Base-by-base conservation (phyloP, 2,329 filamentous ascomycete genomes). In the Cercospora brassicicola region DNA sequence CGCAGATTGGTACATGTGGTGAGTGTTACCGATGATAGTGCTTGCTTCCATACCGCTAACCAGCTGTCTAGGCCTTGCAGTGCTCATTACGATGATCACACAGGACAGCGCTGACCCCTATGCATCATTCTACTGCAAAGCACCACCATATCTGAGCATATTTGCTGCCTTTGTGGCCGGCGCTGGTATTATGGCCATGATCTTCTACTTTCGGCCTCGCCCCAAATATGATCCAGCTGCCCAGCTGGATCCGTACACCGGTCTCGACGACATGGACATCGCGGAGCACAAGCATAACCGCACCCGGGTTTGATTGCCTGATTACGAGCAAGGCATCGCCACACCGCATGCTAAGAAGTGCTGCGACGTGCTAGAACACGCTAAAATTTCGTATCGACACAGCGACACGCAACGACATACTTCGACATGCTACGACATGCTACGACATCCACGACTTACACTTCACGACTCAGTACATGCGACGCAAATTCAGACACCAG, bases 151-250 rank as follows among this genome's bases (percentile, higher is more conserved):
- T 57, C 20, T 57, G 20, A 57, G 33, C 10, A 57, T 57, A 8
- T 4, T 42, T 23, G 33, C 51, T 18, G 5, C n/a, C 7, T 64
- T 64, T 20, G 39, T 39, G 48, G 20, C 51, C 23, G 62, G 62
- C 30, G 31, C 23, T 5, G n/a, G 10, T 8, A n/a, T 31, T 6
- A 5, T 30, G 20, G 13, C 55, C 31, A 26, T 57, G 7, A 18
- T 36, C 4, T 57, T 2, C 26, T 13, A 6, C 23, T 9, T n/a
- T 4, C 4, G 28, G 13, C 13, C 7, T 15, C 18, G 11, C 13
- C 62, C 48, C 26, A 23, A 10, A 15, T 64, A 64, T 13, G 62
- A 64, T 39, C 62, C 62, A 13, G 62, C 62, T 42, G 62, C 51
- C 5, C 45, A 64, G 4, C 51, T 64, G 6, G 51, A 23, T 20